Percentiles rank a stretch among this genome's conserved stretches.
These are phyloP conservation scores for Tilletia horrida DNA, from an alignment of 1,284 basidiomycete genomes.

Conservation along the genomic window DNA sequence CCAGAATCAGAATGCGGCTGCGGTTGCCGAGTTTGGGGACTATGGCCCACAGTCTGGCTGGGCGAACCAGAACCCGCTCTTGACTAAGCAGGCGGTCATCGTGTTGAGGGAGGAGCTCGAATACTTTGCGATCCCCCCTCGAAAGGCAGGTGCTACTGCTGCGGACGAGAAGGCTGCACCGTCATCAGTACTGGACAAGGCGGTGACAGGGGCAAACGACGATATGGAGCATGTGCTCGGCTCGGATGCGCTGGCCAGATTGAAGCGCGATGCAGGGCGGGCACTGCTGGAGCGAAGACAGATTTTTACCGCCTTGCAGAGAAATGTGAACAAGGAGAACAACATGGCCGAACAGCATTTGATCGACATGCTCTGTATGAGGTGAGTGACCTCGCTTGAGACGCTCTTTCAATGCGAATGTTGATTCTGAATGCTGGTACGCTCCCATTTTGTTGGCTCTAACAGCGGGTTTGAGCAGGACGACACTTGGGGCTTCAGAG, in stretches of 20 bases:
- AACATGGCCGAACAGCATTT: constrained; percentile 98
- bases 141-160: constrained; percentile 21
- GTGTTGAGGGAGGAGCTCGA: constrained; percentile 96
- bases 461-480: constrained; percentile 87
- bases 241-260: constrained; percentile 16
- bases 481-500: constrained; percentile 95
- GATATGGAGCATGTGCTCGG: constrained; percentile 58
- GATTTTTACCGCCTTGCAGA: constrained; percentile 95
- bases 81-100: constrained; percentile 96
- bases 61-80: constrained; percentile 62
- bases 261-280: constrained; percentile 63
- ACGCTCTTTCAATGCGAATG: too few species aligned
- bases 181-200: constrained; percentile 55
- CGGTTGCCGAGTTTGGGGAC: constrained; percentile 58
- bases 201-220: constrained; percentile 54
- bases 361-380: constrained; percentile 99
- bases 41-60: constrained; percentile 13
- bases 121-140: constrained; percentile 84
- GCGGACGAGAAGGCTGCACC: background rate
- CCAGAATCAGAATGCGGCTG: constrained; percentile 38
- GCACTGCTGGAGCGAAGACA: constrained; percentile 82
- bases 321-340: constrained; percentile 99
- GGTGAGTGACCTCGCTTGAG: too few species aligned
- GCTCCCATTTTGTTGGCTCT: background rate
- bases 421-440: background rate